Conservation (phyloP, 2,329 filamentous ascomycete genomes). For the Gnomoniopsis smithogilvyi region DNA sequence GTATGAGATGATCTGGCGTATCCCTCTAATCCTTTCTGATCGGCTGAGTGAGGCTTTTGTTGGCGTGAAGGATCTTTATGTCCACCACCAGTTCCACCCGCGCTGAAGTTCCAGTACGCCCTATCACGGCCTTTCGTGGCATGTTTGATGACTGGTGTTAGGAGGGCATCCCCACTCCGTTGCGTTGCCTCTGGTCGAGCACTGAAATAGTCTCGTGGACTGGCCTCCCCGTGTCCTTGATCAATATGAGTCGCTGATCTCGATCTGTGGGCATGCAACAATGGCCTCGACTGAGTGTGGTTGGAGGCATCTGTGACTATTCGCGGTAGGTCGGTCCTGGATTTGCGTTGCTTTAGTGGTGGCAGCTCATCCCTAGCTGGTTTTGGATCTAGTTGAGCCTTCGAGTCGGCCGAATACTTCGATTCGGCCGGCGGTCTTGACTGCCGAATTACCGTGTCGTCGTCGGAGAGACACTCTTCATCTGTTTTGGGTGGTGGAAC, state of each 20-base stretch:
- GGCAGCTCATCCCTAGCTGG: constrained; percentile 22
- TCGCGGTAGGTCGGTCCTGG: constrained; percentile 40
- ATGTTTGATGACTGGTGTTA: constrained; percentile 42
- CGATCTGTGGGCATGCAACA: constrained; percentile 26
- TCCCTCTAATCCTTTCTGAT: constrained; percentile 16
- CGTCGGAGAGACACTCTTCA: constrained; percentile 17
- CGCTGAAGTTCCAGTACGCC: constrained; percentile 33
- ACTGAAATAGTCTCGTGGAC: constrained; percentile 30
- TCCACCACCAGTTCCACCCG: constrained; percentile 11
- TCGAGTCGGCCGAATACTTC: constrained; percentile 41
- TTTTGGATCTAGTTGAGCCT: constrained; percentile 26
- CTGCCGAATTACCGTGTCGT: constrained; percentile 1
- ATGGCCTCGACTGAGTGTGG: constrained; percentile 26
- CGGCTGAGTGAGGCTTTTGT: constrained; percentile 14
- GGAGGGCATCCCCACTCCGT: constrained; percentile 31
- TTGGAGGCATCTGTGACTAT: constrained; percentile 39
- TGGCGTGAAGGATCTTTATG: constrained; percentile 11
- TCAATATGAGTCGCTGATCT: constrained; percentile 32
- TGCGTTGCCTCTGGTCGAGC: constrained; percentile 21
- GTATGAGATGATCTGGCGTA: constrained; percentile 15
- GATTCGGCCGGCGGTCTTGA: constrained; percentile 17
- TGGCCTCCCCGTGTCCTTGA: constrained; percentile 19
- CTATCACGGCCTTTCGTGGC: constrained; percentile 40
- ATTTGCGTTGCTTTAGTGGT: constrained; percentile 29
- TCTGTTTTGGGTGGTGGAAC: constrained; percentile 34